Conservation (phyloP, 78 protist species). For the Chrysochromulina tobinii region DNA sequence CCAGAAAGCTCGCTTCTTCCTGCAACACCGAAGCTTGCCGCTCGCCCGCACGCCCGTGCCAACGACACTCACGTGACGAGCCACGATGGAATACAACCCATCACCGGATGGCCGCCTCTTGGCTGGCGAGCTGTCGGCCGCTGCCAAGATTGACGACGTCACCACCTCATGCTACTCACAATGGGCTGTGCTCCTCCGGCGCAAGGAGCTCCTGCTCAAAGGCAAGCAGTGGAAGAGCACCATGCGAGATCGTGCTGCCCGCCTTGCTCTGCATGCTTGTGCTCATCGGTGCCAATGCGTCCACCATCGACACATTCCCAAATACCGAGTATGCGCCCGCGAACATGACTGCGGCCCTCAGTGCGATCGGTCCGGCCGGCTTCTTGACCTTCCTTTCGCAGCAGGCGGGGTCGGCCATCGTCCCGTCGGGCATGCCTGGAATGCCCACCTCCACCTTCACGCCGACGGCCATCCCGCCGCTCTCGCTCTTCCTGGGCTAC, state of each 20-base stretch:
- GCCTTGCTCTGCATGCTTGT: neutral
- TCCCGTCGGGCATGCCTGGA: too few relatives aligned
- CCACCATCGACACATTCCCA: neutral
- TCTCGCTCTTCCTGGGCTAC: neutral
- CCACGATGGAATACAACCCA: too few relatives aligned
- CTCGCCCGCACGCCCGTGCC: too few relatives aligned
- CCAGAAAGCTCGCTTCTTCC: too few relatives aligned
- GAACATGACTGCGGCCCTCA: neutral
- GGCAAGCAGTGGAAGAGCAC: neutral
- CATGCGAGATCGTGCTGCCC: neutral
- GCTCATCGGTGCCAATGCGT: neutral
- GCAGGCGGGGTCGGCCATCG: too few relatives aligned
- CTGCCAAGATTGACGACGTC: too few relatives aligned
- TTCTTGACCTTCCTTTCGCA: neutral
- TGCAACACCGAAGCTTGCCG: too few relatives aligned
- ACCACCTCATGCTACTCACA: too few relatives aligned
- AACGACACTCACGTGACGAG: too few relatives aligned
- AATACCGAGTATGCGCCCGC: neutral
- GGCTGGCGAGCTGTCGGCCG: too few relatives aligned
- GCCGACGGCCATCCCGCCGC: neutral
- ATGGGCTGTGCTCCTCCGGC: neutral
- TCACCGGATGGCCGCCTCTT: too few relatives aligned
- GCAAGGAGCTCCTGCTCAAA: neutral
- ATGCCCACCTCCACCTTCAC: neutral
- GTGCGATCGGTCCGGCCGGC: too few relatives aligned